phyloP scores from a whole-genome alignment of 2,329 filamentous ascomycete species.

The Aspergillus phoenicis region DNA sequence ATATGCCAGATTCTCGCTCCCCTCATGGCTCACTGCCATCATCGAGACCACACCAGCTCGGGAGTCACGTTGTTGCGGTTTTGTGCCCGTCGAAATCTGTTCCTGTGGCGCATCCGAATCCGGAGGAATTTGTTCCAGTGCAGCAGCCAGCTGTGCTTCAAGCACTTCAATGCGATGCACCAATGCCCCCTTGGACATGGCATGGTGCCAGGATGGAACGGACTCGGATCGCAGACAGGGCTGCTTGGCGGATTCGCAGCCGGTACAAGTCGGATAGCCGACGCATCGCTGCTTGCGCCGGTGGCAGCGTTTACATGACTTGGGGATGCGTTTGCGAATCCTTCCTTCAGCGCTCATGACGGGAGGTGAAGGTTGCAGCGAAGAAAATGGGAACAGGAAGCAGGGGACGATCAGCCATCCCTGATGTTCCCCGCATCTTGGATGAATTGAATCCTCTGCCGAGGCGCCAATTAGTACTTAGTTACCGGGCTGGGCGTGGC shows the following conservation, averaged over 20 bases:
- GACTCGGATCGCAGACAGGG: constrained; percentile 23
- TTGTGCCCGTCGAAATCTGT: background rate
- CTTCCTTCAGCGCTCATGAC: constrained; percentile 9
- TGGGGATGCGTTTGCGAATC: constrained; percentile 27
- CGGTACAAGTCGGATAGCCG: constrained; percentile 24
- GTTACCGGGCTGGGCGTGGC: background rate
- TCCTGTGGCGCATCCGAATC: background rate
- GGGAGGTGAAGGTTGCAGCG: background rate
- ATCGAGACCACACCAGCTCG: constrained; percentile 8
- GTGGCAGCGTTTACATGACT: constrained; percentile 28
- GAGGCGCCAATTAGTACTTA: background rate
- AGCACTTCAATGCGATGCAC: constrained; percentile 25
- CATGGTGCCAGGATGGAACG: constrained; percentile 28
- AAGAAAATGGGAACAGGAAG: background rate
- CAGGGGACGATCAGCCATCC: background rate
- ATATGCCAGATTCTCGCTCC: constrained; percentile 15
- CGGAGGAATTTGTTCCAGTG: background rate
- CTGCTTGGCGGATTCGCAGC: constrained; percentile 25
- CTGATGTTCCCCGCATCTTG: background rate
- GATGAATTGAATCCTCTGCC: background rate
- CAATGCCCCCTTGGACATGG: constrained; percentile 29
- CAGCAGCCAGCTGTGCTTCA: constrained; percentile 21
- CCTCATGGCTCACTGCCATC: constrained; percentile 5
- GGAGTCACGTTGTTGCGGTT: background rate
- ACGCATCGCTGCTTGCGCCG: constrained; percentile 30